Evolutionary conservation across 177 flowering plant species (phyloP), one percentile per base, ranked within the genome.

Genomic region (Vitis hybrid): DNA sequence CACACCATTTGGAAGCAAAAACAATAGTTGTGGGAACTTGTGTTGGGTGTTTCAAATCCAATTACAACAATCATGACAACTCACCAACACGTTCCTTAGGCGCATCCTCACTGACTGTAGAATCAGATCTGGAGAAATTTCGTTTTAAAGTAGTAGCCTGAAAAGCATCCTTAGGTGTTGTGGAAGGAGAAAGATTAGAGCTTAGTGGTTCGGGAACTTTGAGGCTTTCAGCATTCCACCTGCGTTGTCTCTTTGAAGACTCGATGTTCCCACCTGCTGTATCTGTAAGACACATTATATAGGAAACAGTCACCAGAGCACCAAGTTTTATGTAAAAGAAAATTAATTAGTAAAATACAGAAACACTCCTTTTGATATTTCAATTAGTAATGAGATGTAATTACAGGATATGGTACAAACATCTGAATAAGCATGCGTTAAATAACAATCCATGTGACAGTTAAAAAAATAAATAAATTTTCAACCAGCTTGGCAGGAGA

Each of bases 81-180:
- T 81, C 75, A 93, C 98, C 98, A 64, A 85, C 78, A 56, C 96
- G 97, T 77, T 94, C 98, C 79, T 87, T 90, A 1, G 93, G 86
- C 12, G 86, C 56, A 52, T 80, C 90, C 21, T 82, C 90, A 75
- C 78, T 83, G 29, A 60, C 69, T 26, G 82, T 57, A 3, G 95
- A 82, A 60, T 91, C 88, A 49, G 94, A 81, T 74, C 82, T 80
- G 26, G 85, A 79, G 62, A 88, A 81, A 72, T 31, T 81, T 22
- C 81, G 86, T 67, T 78, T 89, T 3, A 68, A 60, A 64, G 61
- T 51, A 68, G 76, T 19, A 64, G 87, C 26, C 60, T 74, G 82
- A 31, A 68, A 48, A 49, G 68, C 63, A 51, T 77, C 86, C 69
- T 79, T 86, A 10, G 89, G 88, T 26, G 89, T 85, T 51, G 80